phyloP scores from a whole-genome alignment of 2,329 filamentous ascomycete genomes.

The Clonostachys sp. region DNA sequence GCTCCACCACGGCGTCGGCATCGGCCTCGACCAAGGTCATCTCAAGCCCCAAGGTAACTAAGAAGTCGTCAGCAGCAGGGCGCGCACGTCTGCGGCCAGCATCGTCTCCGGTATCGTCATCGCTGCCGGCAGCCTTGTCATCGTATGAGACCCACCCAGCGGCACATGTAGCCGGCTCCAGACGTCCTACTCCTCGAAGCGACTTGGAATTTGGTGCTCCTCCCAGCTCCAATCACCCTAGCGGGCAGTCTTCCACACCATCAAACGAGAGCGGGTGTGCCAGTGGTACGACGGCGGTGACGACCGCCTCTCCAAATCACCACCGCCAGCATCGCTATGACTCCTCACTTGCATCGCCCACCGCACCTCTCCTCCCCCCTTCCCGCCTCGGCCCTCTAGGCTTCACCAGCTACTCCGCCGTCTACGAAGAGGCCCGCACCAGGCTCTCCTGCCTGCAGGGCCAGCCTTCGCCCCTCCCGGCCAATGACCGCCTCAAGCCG shows the following conservation, averaged over 20 bases:
- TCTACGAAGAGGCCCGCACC: conserved; percentile 34
- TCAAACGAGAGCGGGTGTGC: too few relatives aligned
- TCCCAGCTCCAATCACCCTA: too few relatives aligned
- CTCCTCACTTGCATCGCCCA: background rate
- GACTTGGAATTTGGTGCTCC: too few relatives aligned
- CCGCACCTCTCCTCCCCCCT: background rate
- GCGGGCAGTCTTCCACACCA: too few relatives aligned
- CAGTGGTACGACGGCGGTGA: too few relatives aligned
- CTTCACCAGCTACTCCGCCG: conserved; percentile 36
- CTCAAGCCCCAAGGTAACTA: background rate
- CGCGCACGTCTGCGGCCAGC: background rate
- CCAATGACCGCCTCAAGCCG: background rate
- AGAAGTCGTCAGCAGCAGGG: background rate
- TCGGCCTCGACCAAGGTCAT: conserved; percentile 23
- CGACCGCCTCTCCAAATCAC: too few relatives aligned
- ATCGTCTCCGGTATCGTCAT: background rate
- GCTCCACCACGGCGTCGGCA: conserved; percentile 30
- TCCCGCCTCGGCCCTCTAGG: conserved; percentile 31
- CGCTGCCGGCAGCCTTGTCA: background rate
- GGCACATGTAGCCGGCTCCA: too few relatives aligned
- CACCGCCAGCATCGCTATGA: too few relatives aligned
- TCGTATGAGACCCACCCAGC: background rate
- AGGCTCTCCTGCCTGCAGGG: conserved; percentile 26
- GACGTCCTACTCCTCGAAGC: too few relatives aligned
- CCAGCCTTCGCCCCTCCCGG: background rate